phyloP scores from a whole-genome alignment of 2,329 filamentous ascomycete species.

The Teratosphaeria pseudoeucalypti region DNA sequence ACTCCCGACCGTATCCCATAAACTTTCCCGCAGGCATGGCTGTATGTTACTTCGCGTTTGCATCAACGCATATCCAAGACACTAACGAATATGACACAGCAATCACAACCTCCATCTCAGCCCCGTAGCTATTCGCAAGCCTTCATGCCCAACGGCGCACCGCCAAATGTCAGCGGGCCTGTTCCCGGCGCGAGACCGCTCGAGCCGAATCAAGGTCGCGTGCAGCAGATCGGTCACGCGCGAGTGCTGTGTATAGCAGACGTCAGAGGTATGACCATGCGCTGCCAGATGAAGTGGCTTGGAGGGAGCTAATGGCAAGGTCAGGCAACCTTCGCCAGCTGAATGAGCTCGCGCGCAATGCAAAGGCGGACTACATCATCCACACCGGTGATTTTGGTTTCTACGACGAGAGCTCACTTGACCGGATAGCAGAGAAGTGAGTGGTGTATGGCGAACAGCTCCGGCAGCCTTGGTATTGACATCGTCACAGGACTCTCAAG shows the following conservation, averaged over 20 bases:
- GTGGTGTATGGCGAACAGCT: conserved; percentile 23
- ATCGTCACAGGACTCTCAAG: conserved; percentile 65
- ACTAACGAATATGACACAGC: conserved; percentile 2
- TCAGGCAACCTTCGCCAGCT: conserved; percentile 87
- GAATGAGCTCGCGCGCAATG: conserved; percentile 91
- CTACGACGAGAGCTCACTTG: conserved; percentile 91
- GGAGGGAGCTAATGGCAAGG: conserved; percentile 7
- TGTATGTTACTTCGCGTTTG: neutral
- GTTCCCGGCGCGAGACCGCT: conserved; percentile 35
- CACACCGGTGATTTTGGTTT: conserved; percentile 99
- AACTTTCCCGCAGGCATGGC: neutral
- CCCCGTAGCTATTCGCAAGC: conserved; percentile 40
- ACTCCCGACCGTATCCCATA: neutral
- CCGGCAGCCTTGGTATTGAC: neutral
- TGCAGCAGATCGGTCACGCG: conserved; percentile 39
- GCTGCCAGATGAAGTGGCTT: neutral
- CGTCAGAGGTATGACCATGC: conserved; percentile 35
- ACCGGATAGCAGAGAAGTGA: conserved; percentile 96
- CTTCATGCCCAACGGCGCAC: conserved; percentile 37
- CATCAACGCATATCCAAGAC: neutral
- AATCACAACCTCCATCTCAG: conserved; percentile 37
- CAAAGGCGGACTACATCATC: conserved; percentile 92
- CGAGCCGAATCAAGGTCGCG: conserved; percentile 43
- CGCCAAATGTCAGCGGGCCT: conserved; percentile 22
- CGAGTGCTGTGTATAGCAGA: conserved; percentile 43